These are phyloP conservation scores for Solanum bulbocastanum DNA, from an alignment of 257 asterid genomes.

Conservation along the genomic window DNA sequence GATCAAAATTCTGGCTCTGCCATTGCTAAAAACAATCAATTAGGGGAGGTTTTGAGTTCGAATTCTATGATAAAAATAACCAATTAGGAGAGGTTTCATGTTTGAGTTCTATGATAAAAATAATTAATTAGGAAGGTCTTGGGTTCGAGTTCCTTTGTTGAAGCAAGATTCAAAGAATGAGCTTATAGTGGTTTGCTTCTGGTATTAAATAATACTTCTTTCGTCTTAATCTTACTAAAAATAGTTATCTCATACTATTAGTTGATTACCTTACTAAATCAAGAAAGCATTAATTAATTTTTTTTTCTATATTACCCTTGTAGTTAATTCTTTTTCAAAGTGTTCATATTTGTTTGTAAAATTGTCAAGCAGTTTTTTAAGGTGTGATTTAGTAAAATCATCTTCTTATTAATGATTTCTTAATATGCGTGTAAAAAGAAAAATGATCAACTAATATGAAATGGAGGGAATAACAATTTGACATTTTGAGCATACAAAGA, in stretches of 20 bases:
- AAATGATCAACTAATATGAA: background rate
- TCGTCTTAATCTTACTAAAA: too few species aligned
- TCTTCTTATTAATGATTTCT: background rate
- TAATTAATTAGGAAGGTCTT: background rate
- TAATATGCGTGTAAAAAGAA: too few species aligned
- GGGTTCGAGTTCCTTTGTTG: background rate
- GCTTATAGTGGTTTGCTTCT: background rate
- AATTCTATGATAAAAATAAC: too few species aligned
- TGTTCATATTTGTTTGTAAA: background rate
- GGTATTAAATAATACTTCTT: too few species aligned
- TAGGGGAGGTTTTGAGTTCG: too few species aligned
- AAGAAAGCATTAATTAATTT: background rate
- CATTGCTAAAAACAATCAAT: too few species aligned
- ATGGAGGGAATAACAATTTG: background rate
- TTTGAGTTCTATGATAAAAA: background rate
- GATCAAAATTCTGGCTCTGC: too few species aligned
- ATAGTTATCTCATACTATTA: background rate
- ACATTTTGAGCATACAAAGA: background rate
- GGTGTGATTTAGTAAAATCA: background rate
- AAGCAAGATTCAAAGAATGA: background rate
- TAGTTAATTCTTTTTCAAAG: background rate
- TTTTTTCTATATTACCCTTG: background rate
- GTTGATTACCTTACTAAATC: background rate
- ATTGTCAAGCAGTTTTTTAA: too few species aligned
- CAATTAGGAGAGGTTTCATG: too few species aligned